A percentile compares a stretch with the other conserved stretches of the same genome.
Conservation (phyloP, 805 yeast genomes). For the Barnettozyma sp. region DNA sequence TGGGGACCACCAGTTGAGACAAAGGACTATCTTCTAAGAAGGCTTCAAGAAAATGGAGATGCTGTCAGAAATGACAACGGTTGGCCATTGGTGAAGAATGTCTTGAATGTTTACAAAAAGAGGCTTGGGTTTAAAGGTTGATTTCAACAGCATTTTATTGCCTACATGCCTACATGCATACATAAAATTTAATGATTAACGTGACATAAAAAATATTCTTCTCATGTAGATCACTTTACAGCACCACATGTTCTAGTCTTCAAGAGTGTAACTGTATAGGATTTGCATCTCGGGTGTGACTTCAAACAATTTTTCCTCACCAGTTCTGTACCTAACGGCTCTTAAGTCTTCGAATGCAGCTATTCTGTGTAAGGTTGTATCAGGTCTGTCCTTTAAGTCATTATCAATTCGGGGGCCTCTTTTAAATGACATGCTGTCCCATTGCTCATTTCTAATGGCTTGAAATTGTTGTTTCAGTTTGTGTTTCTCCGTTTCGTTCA, state of each 20-base stretch:
- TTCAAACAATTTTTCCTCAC: conserved; percentile 1
- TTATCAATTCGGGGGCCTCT: background rate
- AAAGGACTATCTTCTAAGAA: conserved; percentile 78
- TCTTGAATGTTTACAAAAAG: conserved; percentile 30
- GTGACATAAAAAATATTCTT: background rate
- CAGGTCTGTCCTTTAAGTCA: background rate
- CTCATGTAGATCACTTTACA: background rate
- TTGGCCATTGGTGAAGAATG: conserved; percentile 60
- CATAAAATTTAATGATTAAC: conserved; percentile 1
- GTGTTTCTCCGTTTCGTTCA: background rate
- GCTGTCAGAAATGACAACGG: conserved; percentile 84
- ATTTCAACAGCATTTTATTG: too few species aligned
- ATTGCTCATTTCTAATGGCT: background rate
- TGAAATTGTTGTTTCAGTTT: background rate
- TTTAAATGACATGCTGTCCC: background rate
- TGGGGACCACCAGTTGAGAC: conserved; percentile 98
- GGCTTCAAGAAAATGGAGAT: conserved; percentile 94
- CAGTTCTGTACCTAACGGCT: background rate
- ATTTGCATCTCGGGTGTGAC: conserved; percentile 14
- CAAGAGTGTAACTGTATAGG: conserved; percentile 6
- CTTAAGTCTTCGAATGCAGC: background rate
- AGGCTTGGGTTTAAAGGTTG: conserved; percentile 23
- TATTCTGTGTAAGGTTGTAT: background rate
- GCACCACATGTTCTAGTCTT: conserved; percentile 2
- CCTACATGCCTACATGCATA: background rate